Conservation (phyloP, 192 early-diverging fungal genomes). For the Coemansia sp. region DNA sequence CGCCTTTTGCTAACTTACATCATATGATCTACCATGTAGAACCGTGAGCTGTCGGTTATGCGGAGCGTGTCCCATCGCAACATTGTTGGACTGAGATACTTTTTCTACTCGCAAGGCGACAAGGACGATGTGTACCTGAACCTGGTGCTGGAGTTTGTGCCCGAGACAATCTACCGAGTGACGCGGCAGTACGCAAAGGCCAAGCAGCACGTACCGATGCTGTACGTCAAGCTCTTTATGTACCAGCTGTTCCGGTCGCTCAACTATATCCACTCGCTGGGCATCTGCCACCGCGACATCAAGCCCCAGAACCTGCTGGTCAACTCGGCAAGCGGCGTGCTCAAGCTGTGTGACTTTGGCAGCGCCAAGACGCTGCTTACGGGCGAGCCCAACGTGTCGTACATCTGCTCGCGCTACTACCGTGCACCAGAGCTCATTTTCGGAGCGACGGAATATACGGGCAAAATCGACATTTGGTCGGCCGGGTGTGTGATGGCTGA, state of each 20-base stretch:
- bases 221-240: slow-evolving; percentile 97
- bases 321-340: slow-evolving; percentile 83
- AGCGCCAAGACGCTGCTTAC: slow-evolving; percentile 92
- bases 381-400: slow-evolving; percentile 97
- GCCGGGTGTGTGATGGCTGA: slow-evolving; percentile 96
- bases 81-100: slow-evolving; percentile 84
- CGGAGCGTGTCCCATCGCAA: slow-evolving; percentile 88
- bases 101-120: slow-evolving; percentile 95
- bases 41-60: slow-evolving; percentile 69
- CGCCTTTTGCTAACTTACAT: slow-evolving; percentile 6
- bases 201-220: slow-evolving; percentile 92
- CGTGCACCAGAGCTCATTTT: slow-evolving; percentile 96
- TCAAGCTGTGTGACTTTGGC: slow-evolving; percentile 99
- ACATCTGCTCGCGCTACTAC: slow-evolving; percentile 98
- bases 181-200: slow-evolving; percentile 86
- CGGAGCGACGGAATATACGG: slow-evolving; percentile 90
- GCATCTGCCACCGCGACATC: slow-evolving; percentile 99
- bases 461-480: slow-evolving; percentile 92
- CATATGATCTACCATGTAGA: slow-evolving; percentile 7
- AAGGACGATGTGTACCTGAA: slow-evolving; percentile 95
- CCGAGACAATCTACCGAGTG: slow-evolving; percentile 94
- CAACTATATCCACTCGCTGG: slow-evolving; percentile 93
- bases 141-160: slow-evolving; percentile 91
- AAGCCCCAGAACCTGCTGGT: slow-evolving; percentile 98
- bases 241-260: slow-evolving; percentile 97